These are phyloP conservation scores for Alternaria solani DNA, from an alignment of 2,329 filamentous ascomycete genomes.

Conservation along the genomic window DNA sequence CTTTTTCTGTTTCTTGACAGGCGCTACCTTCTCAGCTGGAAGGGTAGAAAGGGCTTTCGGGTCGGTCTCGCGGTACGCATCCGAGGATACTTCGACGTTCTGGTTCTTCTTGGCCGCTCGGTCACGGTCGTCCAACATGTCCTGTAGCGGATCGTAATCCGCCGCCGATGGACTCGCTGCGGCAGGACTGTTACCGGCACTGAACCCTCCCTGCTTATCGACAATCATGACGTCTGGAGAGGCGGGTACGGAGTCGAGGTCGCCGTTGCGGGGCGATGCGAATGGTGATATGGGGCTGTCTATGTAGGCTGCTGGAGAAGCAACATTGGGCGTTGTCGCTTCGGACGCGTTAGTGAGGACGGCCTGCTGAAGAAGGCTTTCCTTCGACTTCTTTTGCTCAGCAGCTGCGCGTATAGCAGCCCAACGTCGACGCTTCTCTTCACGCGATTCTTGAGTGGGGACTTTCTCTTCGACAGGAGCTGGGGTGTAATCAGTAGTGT, in stretches of 20 bases:
- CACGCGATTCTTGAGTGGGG: constrained; percentile 42
- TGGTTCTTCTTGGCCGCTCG: constrained; percentile 69
- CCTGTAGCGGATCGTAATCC: constrained; percentile 87
- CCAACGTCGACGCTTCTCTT: constrained; percentile 46
- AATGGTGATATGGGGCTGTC: constrained; percentile 48
- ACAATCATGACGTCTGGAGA: constrained; percentile 52
- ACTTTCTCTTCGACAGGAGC: constrained; percentile 35
- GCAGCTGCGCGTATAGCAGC: constrained; percentile 44
- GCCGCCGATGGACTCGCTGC: constrained; percentile 84
- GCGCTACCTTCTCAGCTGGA: constrained; percentile 47
- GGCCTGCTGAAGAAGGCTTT: constrained; percentile 72
- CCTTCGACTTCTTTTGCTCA: constrained; percentile 63
- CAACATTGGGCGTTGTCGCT: constrained; percentile 63
- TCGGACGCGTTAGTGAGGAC: constrained; percentile 68
- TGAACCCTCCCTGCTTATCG: constrained; percentile 52
- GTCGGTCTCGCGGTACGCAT: constrained; percentile 67
- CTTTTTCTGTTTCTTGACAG: constrained; percentile 55
- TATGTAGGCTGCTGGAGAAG: constrained; percentile 44
- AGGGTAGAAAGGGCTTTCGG: constrained; percentile 62
- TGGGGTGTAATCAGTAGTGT: constrained; percentile 30
- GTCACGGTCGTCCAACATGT: constrained; percentile 84
- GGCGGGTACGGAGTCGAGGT: constrained; percentile 48
- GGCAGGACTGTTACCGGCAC: constrained; percentile 42
- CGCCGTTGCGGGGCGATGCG: constrained; percentile 50
- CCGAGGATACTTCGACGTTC: constrained; percentile 51